These are phyloP conservation scores for Diplogelasinospora grovesii DNA, from an alignment of 495 filamentous ascomycete species.

Conservation along the genomic window DNA sequence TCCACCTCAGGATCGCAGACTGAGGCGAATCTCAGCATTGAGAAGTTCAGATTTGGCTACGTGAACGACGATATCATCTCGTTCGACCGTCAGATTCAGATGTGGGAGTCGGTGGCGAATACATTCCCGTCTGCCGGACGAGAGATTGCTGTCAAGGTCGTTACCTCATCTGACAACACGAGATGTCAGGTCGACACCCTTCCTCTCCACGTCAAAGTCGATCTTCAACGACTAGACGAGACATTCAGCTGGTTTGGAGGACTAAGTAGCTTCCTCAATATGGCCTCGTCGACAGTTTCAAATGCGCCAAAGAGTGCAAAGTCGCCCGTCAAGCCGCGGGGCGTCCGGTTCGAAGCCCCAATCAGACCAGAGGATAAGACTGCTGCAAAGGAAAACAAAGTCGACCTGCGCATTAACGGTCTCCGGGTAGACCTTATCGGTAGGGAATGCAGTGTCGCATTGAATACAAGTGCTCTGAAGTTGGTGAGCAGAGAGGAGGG, in stretches of 20 bases:
- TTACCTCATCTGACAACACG: conserved; percentile 43
- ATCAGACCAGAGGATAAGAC: conserved; percentile 40
- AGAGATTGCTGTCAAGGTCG: conserved; percentile 59
- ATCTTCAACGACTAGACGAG: conserved; percentile 79
- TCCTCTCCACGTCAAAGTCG: conserved; percentile 68
- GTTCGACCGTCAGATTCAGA: conserved; percentile 58
- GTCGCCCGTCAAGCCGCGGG: conserved; percentile 39
- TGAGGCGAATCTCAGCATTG: conserved; percentile 43
- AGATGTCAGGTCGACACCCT: conserved; percentile 71
- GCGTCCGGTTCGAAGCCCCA: conserved; percentile 67
- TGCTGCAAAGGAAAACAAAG: conserved; percentile 52
- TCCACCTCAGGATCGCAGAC: conserved; percentile 22
- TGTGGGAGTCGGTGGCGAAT: conserved; percentile 66
- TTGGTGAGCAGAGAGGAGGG: conserved; percentile 63
- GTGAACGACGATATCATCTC: conserved; percentile 66
- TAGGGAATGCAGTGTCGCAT: conserved; percentile 61
- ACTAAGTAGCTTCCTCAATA: conserved; percentile 82
- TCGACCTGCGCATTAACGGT: conserved; percentile 71
- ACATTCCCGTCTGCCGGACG: conserved; percentile 49
- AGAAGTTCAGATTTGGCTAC: conserved; percentile 69
- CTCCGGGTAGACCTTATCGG: conserved; percentile 66
- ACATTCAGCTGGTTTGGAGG: conserved; percentile 85
- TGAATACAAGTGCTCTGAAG: conserved; percentile 76
- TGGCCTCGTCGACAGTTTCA: conserved; percentile 77
- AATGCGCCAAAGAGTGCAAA: conserved; percentile 50